These are phyloP conservation scores for Ophiostoma himal-ulmi DNA, from an alignment of 2,329 filamentous ascomycete species.

Conservation along the genomic window DNA sequence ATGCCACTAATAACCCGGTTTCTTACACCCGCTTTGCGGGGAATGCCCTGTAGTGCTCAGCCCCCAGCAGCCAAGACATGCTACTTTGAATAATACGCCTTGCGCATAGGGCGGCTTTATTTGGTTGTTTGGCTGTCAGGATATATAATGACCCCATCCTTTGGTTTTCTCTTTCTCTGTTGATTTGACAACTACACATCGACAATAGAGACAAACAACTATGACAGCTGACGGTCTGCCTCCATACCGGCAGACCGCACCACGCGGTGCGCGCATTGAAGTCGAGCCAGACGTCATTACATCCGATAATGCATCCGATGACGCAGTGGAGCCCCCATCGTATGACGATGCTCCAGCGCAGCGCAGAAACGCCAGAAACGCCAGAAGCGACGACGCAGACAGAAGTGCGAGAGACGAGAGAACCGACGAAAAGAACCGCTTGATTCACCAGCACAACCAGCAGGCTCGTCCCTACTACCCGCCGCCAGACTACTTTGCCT, in stretches of 20 bases:
- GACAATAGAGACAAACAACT: not conserved
- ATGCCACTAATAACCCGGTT: not conserved
- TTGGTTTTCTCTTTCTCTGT: too few relatives aligned
- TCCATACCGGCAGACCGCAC: not conserved
- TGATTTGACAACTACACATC: not conserved
- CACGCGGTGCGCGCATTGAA: not conserved
- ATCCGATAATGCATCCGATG: not conserved
- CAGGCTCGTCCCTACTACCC: not conserved
- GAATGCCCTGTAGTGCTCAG: not conserved
- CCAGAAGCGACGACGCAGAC: not conserved
- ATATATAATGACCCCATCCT: not conserved
- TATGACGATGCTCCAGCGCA: not conserved
- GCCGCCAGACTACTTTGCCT: constrained; percentile 2
- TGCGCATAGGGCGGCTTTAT: not conserved
- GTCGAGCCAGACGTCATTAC: not conserved
- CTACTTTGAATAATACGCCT: not conserved
- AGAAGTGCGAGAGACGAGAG: not conserved
- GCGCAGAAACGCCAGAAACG: not conserved
- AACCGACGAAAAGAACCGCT: not conserved
- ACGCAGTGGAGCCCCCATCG: not conserved
- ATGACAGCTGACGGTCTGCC: not conserved
- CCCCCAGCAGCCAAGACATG: not conserved
- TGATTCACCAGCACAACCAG: not conserved
- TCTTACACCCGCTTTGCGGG: constrained; percentile 2
- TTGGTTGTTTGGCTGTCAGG: not conserved